Conservation (phyloP, 306 rosid genomes). For the Purshia tridentata region DNA sequence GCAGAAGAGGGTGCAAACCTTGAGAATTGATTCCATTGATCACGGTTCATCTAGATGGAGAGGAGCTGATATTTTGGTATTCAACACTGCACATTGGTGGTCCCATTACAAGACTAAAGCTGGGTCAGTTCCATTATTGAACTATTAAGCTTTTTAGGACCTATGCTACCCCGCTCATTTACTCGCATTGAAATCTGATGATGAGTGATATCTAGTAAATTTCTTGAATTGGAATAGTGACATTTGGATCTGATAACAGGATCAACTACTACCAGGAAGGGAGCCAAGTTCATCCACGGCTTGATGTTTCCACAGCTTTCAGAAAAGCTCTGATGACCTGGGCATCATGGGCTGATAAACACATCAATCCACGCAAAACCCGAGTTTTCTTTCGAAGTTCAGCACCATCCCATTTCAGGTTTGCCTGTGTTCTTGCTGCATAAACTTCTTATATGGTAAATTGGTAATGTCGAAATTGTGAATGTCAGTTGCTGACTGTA, state of each 20-base stretch:
- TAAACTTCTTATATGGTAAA: background rate
- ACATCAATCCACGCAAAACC: slow-evolving; percentile 59
- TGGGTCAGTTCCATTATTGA: slow-evolving; percentile 57
- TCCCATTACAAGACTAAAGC: slow-evolving; percentile 88
- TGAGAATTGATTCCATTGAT: slow-evolving; percentile 77
- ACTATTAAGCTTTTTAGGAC: slow-evolving; percentile 16
- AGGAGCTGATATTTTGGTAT: slow-evolving; percentile 83
- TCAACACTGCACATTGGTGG: slow-evolving; percentile 99
- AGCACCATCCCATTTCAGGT: slow-evolving; percentile 98
- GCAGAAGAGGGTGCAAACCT: slow-evolving; percentile 60
- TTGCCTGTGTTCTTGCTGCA: slow-evolving; percentile 23
- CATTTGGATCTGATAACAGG: slow-evolving; percentile 45
- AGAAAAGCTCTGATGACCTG: slow-evolving; percentile 74
- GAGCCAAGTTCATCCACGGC: slow-evolving; percentile 66
- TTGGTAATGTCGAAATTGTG: background rate
- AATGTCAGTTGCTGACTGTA: slow-evolving; percentile 10
- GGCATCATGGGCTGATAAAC: slow-evolving; percentile 82
- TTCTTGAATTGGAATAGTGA: slow-evolving; percentile 4
- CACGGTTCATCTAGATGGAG: slow-evolving; percentile 90
- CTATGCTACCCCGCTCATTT: slow-evolving; percentile 13
- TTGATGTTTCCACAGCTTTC: slow-evolving; percentile 68
- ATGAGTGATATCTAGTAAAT: background rate
- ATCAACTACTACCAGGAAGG: slow-evolving; percentile 85
- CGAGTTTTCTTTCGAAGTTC: slow-evolving; percentile 81
- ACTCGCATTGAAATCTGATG: background rate